A percentile compares a stretch with the other conserved stretches of the same genome.
phyloP scores from a whole-genome alignment of 495 filamentous ascomycete genomes.

The Geoglossum glabrum region DNA sequence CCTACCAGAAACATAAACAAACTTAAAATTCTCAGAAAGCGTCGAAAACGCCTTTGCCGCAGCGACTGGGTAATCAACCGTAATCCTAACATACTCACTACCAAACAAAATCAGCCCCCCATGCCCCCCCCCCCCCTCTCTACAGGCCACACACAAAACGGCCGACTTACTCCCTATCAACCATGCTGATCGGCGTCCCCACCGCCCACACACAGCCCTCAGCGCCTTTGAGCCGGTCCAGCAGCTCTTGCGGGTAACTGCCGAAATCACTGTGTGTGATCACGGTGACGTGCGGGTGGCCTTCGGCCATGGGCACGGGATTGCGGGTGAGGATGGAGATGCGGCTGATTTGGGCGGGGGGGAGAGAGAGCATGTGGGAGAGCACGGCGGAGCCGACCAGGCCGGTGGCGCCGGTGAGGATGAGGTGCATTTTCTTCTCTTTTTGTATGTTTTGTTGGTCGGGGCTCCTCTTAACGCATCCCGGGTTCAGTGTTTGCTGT shows the following conservation, averaged over 20 bases:
- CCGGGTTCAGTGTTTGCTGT: too few species aligned
- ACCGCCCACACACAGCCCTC: slow-evolving; percentile 52
- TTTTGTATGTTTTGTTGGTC: too few species aligned
- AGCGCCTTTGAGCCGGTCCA: slow-evolving; percentile 40
- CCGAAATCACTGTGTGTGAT: slow-evolving; percentile 47
- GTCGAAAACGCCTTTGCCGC: slow-evolving; percentile 39
- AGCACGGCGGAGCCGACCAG: slow-evolving; percentile 46
- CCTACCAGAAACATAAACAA: slow-evolving; percentile 49
- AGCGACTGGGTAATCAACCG: slow-evolving; percentile 38
- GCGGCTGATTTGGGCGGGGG: slow-evolving; percentile 29
- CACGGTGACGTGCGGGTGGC: slow-evolving; percentile 37
- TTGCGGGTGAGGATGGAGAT: slow-evolving; percentile 47
- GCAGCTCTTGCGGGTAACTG: slow-evolving; percentile 29
- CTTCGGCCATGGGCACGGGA: slow-evolving; percentile 42
- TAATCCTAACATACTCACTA: slow-evolving; percentile 49
- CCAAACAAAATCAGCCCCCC: neutral
- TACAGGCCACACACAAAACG: neutral
- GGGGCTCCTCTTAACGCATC: too few species aligned
- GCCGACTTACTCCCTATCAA: slow-evolving; percentile 34
- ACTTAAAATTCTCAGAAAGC: slow-evolving; percentile 37
- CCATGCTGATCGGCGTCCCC: slow-evolving; percentile 36
- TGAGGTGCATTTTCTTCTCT: slow-evolving; percentile 60
- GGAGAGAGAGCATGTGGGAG: slow-evolving; percentile 34
- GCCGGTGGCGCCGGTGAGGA: slow-evolving; percentile 58
- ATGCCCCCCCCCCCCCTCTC: neutral